These are phyloP conservation scores for Hypoxylon rickii DNA, from an alignment of 495 filamentous ascomycete genomes.

Conservation along the genomic window DNA sequence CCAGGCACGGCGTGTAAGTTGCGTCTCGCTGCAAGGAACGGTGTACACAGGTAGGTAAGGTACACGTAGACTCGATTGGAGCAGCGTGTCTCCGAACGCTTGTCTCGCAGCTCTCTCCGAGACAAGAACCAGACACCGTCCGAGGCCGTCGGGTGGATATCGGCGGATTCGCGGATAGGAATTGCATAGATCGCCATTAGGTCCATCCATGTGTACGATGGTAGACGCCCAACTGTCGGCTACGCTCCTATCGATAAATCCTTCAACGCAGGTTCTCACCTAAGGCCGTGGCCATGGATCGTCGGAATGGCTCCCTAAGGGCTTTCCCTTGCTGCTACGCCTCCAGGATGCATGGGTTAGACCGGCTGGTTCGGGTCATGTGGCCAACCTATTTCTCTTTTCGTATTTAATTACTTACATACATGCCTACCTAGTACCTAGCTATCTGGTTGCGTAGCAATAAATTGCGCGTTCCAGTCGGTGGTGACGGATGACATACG, in stretches of 20 bases:
- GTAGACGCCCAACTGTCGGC: no score
- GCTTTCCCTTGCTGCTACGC: constrained; percentile 10
- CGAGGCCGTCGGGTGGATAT: background rate
- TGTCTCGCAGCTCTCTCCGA: no score
- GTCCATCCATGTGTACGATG: no score
- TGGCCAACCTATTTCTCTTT: no score
- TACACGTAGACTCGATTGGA: background rate
- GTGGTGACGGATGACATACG: constrained; percentile 2
- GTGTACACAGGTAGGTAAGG: background rate
- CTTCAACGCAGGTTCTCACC: no score
- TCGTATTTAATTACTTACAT: no score
- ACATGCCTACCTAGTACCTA: no score
- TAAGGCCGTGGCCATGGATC: no score
- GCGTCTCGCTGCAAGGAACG: constrained; percentile 5
- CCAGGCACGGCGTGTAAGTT: constrained; percentile 19
- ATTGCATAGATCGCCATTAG: no score
- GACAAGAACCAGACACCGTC: background rate
- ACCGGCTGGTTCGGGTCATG: constrained; percentile 20
- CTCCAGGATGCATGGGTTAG: constrained; percentile 22
- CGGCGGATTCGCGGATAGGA: background rate
- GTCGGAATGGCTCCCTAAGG: background rate
- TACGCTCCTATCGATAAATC: background rate
- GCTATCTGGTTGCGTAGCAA: no score
- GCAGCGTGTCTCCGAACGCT: no score
- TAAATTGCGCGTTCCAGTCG: constrained; percentile 3